phyloP scores from a whole-genome alignment of 441 rosid genomes.

The Omphalea diandra region DNA sequence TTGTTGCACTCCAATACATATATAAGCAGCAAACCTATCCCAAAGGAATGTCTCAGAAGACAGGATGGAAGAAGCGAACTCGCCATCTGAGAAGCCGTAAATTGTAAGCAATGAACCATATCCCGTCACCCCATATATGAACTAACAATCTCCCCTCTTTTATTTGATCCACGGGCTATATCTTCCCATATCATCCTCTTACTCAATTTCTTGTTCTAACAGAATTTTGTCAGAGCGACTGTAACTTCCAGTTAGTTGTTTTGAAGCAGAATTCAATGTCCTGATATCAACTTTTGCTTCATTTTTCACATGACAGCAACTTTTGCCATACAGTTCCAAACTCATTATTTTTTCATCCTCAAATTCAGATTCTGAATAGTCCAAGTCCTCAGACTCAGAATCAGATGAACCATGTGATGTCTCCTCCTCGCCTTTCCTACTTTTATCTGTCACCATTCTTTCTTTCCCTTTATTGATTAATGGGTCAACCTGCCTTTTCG shows the following conservation, averaged over 20 bases:
- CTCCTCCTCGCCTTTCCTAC: constrained; percentile 7
- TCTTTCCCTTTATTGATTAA: constrained; percentile 3
- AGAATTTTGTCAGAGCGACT: not conserved
- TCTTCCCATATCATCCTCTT: not conserved
- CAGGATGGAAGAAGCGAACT: not conserved
- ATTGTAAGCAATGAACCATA: not conserved
- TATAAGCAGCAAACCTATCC: not conserved
- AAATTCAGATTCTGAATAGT: constrained; percentile 4
- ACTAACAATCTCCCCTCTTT: not conserved
- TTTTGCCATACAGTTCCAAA: constrained; percentile 3
- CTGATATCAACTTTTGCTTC: not conserved
- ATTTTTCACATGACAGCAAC: not conserved
- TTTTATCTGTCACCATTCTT: not conserved
- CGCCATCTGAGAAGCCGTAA: constrained; percentile 11
- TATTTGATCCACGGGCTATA: not conserved
- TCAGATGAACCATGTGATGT: constrained; percentile 9
- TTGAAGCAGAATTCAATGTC: not conserved
- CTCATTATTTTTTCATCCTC: constrained; percentile 9
- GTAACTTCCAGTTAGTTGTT: not conserved
- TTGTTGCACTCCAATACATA: not conserved
- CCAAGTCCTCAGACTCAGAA: constrained; percentile 14
- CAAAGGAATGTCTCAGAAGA: not conserved
- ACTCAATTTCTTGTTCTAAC: not conserved
- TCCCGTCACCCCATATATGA: not conserved
- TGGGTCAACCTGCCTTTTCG: constrained; percentile 14